Evolutionary conservation across 2,329 filamentous ascomycete genomes (phyloP).

Genomic region (Fusarium temperatum): DNA sequence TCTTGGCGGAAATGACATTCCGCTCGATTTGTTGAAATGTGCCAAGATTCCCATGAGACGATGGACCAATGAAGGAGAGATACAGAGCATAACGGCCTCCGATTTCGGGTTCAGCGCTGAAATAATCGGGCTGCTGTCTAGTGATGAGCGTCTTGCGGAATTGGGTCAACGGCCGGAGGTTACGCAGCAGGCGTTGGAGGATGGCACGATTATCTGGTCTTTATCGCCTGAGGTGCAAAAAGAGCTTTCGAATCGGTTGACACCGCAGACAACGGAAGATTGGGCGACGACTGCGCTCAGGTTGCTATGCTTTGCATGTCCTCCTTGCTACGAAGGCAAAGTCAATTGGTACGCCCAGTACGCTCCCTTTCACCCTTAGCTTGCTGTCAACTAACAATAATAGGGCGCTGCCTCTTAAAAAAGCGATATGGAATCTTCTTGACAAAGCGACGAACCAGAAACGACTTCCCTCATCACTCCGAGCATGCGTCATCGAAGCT

Average conservation of each 20-base stretch:
- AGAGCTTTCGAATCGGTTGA: not conserved
- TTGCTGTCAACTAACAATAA: not conserved
- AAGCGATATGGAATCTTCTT: slow-evolving; percentile 41
- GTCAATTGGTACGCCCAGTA: slow-evolving; percentile 45
- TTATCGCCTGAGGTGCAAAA: slow-evolving; percentile 11
- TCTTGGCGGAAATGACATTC: slow-evolving; percentile 37
- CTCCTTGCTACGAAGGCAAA: slow-evolving; percentile 47
- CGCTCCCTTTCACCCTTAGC: fast-evolving
- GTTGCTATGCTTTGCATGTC: slow-evolving; percentile 43
- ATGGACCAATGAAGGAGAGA: slow-evolving; percentile 43
- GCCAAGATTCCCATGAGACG: slow-evolving; percentile 31
- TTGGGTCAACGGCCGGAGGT: slow-evolving; percentile 22
- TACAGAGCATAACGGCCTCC: slow-evolving; percentile 31
- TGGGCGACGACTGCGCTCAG: slow-evolving; percentile 33
- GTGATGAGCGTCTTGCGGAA: slow-evolving; percentile 13
- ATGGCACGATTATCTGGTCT: slow-evolving; percentile 32
- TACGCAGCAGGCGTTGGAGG: slow-evolving; percentile 20
- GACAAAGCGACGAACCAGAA: slow-evolving; percentile 24
- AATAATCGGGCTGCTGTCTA: slow-evolving; percentile 27
- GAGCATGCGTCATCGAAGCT: slow-evolving; percentile 39
- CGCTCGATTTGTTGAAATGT: slow-evolving; percentile 35
- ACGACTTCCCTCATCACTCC: slow-evolving; percentile 21
- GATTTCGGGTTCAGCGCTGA: slow-evolving; percentile 39
- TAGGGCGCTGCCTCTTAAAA: slow-evolving; percentile 40
- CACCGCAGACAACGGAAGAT: slow-evolving; percentile 27